These are phyloP conservation scores for Trametes hirsuta DNA, from an alignment of 1,284 basidiomycete genomes.

Conservation along the genomic window DNA sequence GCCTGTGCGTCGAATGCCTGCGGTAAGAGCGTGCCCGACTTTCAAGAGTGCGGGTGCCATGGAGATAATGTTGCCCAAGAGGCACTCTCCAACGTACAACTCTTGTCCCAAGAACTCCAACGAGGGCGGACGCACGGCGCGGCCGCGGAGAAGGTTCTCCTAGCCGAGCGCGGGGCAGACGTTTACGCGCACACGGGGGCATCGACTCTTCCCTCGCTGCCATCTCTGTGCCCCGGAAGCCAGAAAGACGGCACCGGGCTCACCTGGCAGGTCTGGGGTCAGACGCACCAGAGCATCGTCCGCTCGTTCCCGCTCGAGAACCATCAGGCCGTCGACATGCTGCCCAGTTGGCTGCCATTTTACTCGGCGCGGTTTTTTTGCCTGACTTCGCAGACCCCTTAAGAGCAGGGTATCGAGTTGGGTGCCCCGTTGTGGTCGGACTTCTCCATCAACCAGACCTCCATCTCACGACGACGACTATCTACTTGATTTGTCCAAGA, in stretches of 20 bases:
- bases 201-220: background rate
- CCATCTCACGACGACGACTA: background rate
- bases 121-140: background rate
- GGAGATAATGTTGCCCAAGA: too few species aligned
- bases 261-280: background rate
- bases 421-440: background rate
- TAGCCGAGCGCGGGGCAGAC: background rate
- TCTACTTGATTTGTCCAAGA: too few species aligned
- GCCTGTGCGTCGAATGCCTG: background rate
- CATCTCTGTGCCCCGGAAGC: background rate
- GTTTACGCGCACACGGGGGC: background rate
- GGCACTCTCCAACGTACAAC: background rate
- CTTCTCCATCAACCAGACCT: background rate
- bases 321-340: background rate
- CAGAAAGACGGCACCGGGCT: background rate
- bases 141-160: constrained; percentile 4
- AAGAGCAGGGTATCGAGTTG: background rate
- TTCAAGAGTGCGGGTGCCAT: too few species aligned
- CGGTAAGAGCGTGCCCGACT: background rate
- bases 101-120: background rate
- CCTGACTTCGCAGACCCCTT: background rate
- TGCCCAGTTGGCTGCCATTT: background rate
- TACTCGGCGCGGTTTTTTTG: background rate
- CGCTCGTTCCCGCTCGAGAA: background rate
- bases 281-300: background rate